Percentiles rank a stretch among this genome's conserved stretches.
Conservation (phyloP, 495 filamentous ascomycete species). For the Penicillium subrubescens region DNA sequence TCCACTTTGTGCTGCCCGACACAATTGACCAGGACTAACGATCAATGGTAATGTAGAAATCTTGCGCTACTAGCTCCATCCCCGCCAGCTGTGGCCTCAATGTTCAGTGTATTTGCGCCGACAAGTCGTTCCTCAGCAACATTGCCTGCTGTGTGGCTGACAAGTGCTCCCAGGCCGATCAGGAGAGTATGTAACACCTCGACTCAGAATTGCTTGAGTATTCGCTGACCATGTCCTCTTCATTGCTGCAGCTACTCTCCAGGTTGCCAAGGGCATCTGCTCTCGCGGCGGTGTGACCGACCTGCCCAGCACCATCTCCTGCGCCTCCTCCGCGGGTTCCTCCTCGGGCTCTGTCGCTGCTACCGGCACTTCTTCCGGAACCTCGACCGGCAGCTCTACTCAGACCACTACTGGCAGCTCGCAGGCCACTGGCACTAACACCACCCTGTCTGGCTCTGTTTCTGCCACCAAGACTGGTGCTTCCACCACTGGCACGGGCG, state of each 20-base stretch:
- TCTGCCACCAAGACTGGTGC: conserved; percentile 9
- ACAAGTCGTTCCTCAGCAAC: conserved; percentile 56
- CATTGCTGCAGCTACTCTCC: conserved; percentile 44
- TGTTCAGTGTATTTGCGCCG: conserved; percentile 68
- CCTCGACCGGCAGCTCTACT: conserved; percentile 19
- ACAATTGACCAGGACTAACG: conserved; percentile 4
- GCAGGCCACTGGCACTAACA: conserved; percentile 9
- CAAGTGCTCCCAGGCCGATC: conserved; percentile 56
- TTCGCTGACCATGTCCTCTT: conserved; percentile 1
- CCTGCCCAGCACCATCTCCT: conserved; percentile 40
- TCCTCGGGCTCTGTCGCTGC: conserved; percentile 21
- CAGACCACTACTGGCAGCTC: conserved; percentile 20
- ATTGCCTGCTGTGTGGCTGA: conserved; percentile 69
- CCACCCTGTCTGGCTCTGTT: conserved; percentile 14
- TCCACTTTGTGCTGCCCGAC: background rate
- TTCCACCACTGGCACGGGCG: conserved; percentile 9
- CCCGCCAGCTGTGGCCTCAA: conserved; percentile 58
- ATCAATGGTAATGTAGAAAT: conserved; percentile 39
- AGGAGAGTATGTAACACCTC: conserved; percentile 49
- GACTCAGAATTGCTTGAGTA: background rate
- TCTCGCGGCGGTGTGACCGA: conserved; percentile 40
- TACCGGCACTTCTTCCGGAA: conserved; percentile 21
- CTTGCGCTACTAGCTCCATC: conserved; percentile 53
- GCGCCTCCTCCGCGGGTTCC: conserved; percentile 28
- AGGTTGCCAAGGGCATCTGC: conserved; percentile 55